Base-by-base conservation (phyloP, 306 rosid species). In the Astragalus glycyphyllos region DNA sequence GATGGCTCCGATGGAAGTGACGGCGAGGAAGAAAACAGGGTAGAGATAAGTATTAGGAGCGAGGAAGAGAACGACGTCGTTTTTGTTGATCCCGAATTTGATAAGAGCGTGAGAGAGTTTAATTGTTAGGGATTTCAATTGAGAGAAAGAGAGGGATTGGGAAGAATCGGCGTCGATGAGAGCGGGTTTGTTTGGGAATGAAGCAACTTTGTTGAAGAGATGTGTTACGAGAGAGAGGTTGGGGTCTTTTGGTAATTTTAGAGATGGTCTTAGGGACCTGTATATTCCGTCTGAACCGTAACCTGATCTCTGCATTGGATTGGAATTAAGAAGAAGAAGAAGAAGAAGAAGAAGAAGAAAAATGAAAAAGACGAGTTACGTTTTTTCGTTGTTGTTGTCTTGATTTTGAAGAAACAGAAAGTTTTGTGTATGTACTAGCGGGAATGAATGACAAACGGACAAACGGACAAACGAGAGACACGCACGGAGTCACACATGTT, bases 291-390 rank as follows among this genome's bases (percentile, higher is more conserved):
- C 96, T 0, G 85, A 79, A 23, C 98, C 92, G 37, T 77, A 90
- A 0, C 98, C 97, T 7, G 97, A 93, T 80, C 73, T 87, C 89
- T 88, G 94, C 98, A 61, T 61, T 40, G 50, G 50, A 92, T 92
- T 29, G 80, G 7, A 50, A 1, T 31, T 0, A 26, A 26, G 31
- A 26, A 26, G 31, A 26, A 26, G 31, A 26, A 3, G 3, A 26
- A 26, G n/a, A 26, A 26, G 31, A 26, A 26, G 31, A 26, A 26
- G 31, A 26, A 26, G 31, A 26, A 26, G 31, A 26, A 3, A 26
- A 26, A 26, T 26, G 31, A 26, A 3, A 26, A 26, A 26, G 23
- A 20, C 2, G 23, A 20, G 23, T 20, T 20, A 20, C 23, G 23
- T 20, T 20, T 20, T n/a, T n/a, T n/a, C n/a, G n/a, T n/a, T 2